Conservation (phyloP, 495 filamentous ascomycete genomes). For the Pseudoneurospora amorphoporcata region DNA sequence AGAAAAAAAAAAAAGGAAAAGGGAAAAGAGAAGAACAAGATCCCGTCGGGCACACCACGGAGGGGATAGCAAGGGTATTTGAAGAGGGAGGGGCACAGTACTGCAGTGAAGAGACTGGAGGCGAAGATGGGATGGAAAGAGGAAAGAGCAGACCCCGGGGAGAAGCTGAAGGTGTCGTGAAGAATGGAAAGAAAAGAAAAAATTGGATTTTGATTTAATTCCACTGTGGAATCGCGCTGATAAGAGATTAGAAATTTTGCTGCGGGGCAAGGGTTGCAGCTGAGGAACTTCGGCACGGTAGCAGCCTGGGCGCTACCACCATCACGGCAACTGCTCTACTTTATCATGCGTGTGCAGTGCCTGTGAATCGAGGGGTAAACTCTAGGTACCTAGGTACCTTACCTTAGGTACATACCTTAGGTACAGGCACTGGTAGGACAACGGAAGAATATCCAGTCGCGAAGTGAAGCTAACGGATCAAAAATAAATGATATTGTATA, state of each 20-base stretch:
- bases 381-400: too few species aligned
- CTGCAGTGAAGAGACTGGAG: slow-evolving; percentile 2
- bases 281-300: not conserved
- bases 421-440: not conserved
- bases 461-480: not conserved
- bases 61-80: not conserved
- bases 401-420: too few species aligned
- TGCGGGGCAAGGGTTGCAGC: slow-evolving; percentile 9
- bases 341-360: not conserved
- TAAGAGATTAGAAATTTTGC: slow-evolving; percentile 13
- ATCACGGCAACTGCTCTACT: not conserved
- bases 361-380: not conserved
- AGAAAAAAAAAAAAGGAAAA: slow-evolving; percentile 5
- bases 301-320: not conserved
- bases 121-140: slow-evolving; percentile 3
- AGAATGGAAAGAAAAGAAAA: slow-evolving; percentile 3
- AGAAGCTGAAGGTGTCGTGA: slow-evolving; percentile 3
- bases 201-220: slow-evolving; percentile 18
- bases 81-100: not conserved
- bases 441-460: not conserved
- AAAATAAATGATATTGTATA: not conserved
- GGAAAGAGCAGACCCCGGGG: slow-evolving; percentile 2
- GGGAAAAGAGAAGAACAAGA: not conserved
- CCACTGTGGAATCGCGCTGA: slow-evolving; percentile 15
- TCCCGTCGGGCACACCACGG: not conserved